Evolutionary conservation across 2,329 filamentous ascomycete species (phyloP).

Genomic region (Tolypocladium guangdongense): DNA sequence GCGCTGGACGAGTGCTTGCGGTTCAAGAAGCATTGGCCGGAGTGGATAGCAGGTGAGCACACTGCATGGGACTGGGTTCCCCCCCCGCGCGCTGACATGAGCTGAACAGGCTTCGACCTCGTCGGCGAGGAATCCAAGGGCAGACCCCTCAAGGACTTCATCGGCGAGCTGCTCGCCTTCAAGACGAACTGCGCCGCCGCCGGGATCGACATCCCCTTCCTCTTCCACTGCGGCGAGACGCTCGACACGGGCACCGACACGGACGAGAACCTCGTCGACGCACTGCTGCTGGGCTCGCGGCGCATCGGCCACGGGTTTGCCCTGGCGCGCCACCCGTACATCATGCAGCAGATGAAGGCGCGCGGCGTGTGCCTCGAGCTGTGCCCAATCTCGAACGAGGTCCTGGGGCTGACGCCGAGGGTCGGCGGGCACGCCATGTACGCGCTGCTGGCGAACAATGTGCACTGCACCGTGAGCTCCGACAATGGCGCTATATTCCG

Average conservation of each 20-base stretch:
- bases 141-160: slow-evolving; percentile 44
- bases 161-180: slow-evolving; percentile 46
- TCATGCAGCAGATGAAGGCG: slow-evolving; percentile 55
- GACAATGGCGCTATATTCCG: slow-evolving; percentile 66
- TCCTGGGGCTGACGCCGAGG: slow-evolving; percentile 57
- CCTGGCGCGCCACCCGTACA: slow-evolving; percentile 51
- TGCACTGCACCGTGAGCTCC: slow-evolving; percentile 64
- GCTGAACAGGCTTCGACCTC: slow-evolving; percentile 51
- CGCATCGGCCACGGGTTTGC: slow-evolving; percentile 68
- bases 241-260: slow-evolving; percentile 52
- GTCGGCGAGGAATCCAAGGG: slow-evolving; percentile 58
- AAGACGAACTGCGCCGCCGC: slow-evolving; percentile 34
- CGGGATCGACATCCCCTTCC: slow-evolving; percentile 52
- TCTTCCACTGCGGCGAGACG: slow-evolving; percentile 71
- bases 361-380: slow-evolving; percentile 61
- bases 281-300: slow-evolving; percentile 52
- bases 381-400: slow-evolving; percentile 69
- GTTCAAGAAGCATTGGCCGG: slow-evolving; percentile 44
- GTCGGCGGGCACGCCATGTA: slow-evolving; percentile 58
- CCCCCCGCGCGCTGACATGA: neutral
- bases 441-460: slow-evolving; percentile 55
- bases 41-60: slow-evolving; percentile 51
- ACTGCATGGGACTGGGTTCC: neutral
- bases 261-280: slow-evolving; percentile 60
- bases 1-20: slow-evolving; percentile 51